Conservation (phyloP, 768 basidiomycete species). For the Mycena vitilis region DNA sequence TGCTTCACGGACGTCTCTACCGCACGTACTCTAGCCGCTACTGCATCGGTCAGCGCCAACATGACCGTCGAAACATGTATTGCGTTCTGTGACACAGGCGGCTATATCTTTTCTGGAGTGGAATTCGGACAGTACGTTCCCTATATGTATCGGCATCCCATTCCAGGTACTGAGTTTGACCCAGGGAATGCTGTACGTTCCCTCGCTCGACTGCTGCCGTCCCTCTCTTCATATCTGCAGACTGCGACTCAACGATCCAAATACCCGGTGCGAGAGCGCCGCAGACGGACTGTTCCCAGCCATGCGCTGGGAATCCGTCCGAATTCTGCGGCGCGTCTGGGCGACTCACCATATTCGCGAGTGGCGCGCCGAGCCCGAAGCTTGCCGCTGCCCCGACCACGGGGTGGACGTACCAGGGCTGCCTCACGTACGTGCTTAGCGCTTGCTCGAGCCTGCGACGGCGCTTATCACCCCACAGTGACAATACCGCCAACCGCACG, state of each 20-base stretch:
- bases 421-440: slow-evolving; percentile 64
- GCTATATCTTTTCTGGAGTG: slow-evolving; percentile 69
- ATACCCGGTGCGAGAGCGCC: slow-evolving; percentile 59
- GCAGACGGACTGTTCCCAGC: slow-evolving; percentile 60
- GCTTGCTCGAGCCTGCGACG: background rate
- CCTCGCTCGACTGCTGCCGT: background rate
- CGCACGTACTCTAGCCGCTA: slow-evolving; percentile 64
- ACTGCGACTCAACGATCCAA: slow-evolving; percentile 69
- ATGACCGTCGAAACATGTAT: slow-evolving; percentile 67
- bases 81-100: slow-evolving; percentile 47
- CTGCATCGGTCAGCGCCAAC: slow-evolving; percentile 49
- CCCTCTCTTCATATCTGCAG: slow-evolving; percentile 43
- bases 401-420: slow-evolving; percentile 71
- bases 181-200: slow-evolving; percentile 56
- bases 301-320: slow-evolving; percentile 64
- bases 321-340: slow-evolving; percentile 68
- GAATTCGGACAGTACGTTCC: slow-evolving; percentile 65
- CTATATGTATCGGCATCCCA: background rate
- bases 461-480: slow-evolving; percentile 41
- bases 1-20: slow-evolving; percentile 63
- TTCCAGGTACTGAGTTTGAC: slow-evolving; percentile 7
- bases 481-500: slow-evolving; percentile 48
- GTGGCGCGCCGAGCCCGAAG: slow-evolving; percentile 59
- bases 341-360: slow-evolving; percentile 66
- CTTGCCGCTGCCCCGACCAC: slow-evolving; percentile 58